A percentile compares a stretch with the other conserved stretches of the same genome.
Conservation (phyloP, 495 filamentous ascomycete species). For the Amphirosellinia nigrospora region DNA sequence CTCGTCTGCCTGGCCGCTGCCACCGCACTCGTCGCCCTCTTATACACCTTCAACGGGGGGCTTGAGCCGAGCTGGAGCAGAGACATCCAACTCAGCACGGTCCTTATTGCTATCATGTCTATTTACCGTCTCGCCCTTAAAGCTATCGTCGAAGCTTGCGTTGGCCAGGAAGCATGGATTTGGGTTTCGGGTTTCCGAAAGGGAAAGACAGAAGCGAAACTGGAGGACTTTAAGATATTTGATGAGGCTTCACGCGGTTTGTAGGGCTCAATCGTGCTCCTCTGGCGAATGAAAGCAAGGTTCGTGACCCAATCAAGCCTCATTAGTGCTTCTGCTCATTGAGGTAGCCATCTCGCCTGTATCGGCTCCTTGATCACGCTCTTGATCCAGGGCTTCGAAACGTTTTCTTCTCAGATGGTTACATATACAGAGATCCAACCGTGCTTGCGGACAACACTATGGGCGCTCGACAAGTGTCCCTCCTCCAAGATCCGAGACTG, state of each 20-base stretch:
- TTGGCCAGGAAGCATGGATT: slow-evolving; percentile 48
- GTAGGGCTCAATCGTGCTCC: slow-evolving; percentile 39
- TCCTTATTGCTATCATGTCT: slow-evolving; percentile 44
- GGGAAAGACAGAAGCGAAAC: slow-evolving; percentile 32
- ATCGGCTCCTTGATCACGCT: slow-evolving; percentile 45
- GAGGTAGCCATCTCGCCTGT: slow-evolving; percentile 40
- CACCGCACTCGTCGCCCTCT: slow-evolving; percentile 29
- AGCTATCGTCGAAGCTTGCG: slow-evolving; percentile 39
- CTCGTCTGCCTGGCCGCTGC: slow-evolving; percentile 37
- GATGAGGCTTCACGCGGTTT: slow-evolving; percentile 45
- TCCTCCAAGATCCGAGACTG: slow-evolving; percentile 36
- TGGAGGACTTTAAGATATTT: slow-evolving; percentile 47
- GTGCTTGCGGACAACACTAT: slow-evolving; percentile 17
- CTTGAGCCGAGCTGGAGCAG: slow-evolving; percentile 37
- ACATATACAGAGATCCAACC: slow-evolving; percentile 36
- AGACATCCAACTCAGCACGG: slow-evolving; percentile 39
- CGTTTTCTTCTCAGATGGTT: slow-evolving; percentile 48
- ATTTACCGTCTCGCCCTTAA: slow-evolving; percentile 42
- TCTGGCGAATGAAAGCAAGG: slow-evolving; percentile 44
- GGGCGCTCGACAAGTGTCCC: slow-evolving; percentile 14
- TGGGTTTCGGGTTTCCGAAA: slow-evolving; percentile 44
- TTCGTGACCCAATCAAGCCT: slow-evolving; percentile 4
- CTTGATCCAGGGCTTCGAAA: slow-evolving; percentile 45
- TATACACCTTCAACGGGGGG: slow-evolving; percentile 38
- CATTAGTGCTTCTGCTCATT: slow-evolving; percentile 8